Evolutionary conservation across 345 rosid genomes (phyloP), one percentile per base, ranked within the genome.

Genomic region (Toxicodendron radicans): DNA sequence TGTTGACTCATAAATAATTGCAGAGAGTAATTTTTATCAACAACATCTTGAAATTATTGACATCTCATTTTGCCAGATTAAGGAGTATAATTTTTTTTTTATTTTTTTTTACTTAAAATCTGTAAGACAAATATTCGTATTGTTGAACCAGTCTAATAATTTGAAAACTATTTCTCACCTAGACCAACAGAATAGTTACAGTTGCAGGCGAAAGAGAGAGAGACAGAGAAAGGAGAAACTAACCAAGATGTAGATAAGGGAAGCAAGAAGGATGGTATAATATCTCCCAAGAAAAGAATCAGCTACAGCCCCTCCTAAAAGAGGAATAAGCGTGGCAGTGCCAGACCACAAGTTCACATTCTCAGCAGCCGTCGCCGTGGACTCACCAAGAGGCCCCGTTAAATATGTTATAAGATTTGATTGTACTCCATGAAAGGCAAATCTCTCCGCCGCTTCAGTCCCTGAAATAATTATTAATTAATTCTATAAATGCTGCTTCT

Each of bases 361-460:
- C 54, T 66, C 86, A 0, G 91, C 88, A 0, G 88, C 91, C 9
- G 81, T 58, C 38, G 81, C 88, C 32, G 84, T 85, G 2, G 87
- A 85, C 59, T 85, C 79, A 0, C 87, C 87, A 2, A 87, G 54
- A 12, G 82, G 83, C 38, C 85, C 88, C 8, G 90, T 87, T 76
- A 85, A 70, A 45, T 78, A 87, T 24, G 69, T 83, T 6, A 87
- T 72, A 45, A 87, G 82, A 66, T 85, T 85, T 65, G 88, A 85
- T 6, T 60, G 33, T 30, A 85, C 85, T 1, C 91, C 88, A 41
- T 61, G 78, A 54, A 35, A 83, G 8, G 84, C 83, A 56, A 83
- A 85, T 24, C 88, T 83, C 79, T 87, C 91, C 2, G 84, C 87
- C 8, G 83, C 78, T 74, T 87, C 91, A 73, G 80, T 86, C 14